A percentile compares a stretch with the other conserved stretches of the same genome.
Conservation (phyloP, 1,139 yeast genomes). For the Ogataea hybrid region DNA sequence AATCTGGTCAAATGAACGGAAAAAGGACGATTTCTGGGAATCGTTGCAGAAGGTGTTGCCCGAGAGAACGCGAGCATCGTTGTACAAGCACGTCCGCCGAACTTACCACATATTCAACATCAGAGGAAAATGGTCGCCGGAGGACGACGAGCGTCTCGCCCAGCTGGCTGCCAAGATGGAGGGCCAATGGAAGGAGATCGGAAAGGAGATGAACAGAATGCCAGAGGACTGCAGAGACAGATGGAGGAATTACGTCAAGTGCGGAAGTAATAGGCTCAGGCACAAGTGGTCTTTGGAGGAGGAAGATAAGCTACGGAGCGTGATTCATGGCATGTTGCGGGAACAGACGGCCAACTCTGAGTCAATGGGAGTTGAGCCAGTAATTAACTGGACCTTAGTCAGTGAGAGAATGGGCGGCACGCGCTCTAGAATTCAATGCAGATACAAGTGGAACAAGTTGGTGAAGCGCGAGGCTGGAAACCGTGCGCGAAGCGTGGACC, state of each 20-base stretch:
- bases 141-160: slow-evolving; percentile 69
- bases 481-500: slow-evolving; percentile 49
- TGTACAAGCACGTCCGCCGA: slow-evolving; percentile 89
- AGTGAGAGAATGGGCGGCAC: slow-evolving; percentile 87
- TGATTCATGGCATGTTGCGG: slow-evolving; percentile 45
- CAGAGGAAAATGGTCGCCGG: slow-evolving; percentile 85
- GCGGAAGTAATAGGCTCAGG: slow-evolving; percentile 71
- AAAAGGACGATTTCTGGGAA: slow-evolving; percentile 90
- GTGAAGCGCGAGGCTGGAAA: slow-evolving; percentile 56
- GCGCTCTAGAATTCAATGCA: slow-evolving; percentile 87
- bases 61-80: slow-evolving; percentile 79
- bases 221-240: slow-evolving; percentile 97
- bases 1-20: slow-evolving; percentile 83
- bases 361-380: slow-evolving; percentile 24
- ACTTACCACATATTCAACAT: slow-evolving; percentile 83
- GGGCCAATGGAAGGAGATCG: slow-evolving; percentile 86
- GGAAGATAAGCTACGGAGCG: slow-evolving; percentile 52
- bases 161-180: slow-evolving; percentile 63
- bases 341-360: slow-evolving; percentile 23
- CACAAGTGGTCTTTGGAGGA: slow-evolving; percentile 87
- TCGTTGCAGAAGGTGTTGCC: slow-evolving; percentile 73
- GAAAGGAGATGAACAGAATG: slow-evolving; percentile 80
- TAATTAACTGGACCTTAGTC: slow-evolving; percentile 86
- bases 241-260: slow-evolving; percentile 92
- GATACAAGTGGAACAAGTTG: slow-evolving; percentile 90